Evolutionary conservation across 371 early-diverging fungal species (phyloP), one percentile per base, ranked within the genome.

Genomic region (Mucor racemosus): DNA sequence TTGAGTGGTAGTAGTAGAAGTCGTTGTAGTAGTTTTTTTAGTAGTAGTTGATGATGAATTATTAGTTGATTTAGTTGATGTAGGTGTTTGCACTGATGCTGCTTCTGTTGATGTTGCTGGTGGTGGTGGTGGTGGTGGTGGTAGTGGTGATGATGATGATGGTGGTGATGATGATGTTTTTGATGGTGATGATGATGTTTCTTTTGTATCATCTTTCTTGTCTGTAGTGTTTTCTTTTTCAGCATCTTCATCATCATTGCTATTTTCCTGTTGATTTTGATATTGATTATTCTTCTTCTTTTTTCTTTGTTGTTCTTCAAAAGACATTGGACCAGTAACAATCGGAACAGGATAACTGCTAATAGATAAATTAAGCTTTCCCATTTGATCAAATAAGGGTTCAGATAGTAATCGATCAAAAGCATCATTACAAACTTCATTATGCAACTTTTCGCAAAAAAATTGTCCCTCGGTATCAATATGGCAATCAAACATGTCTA

Each of bases 361-460:
- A 7, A 65, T 63, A 0, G 68, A 57, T 7, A 58, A 65, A 34
- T 75, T 77, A 36, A 79, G 53, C 33, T 66, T 71, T 15, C 82
- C 79, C 46, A 64, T 68, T 33, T 59, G 46, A 60, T 79, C 82
- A 73, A 79, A 79, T n/a, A 82, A 60, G 14, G 82, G 82, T 31
- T 81, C 78, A 13, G 69, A 72, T 11, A 81, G 55, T n/a, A 81
- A 41, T 5, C 65, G 72, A 21, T 76, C 65, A 35, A 81, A 68
- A 0, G 71, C 71, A 36, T 76, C 68, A 19, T 71, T 64, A 8
- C 73, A 73, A 4, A 76, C 73, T 58, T 78, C 67, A 10, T 69
- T 60, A 13, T 68, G 54, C 4, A 81, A 40, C 21, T 54, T 63
- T 40, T 75, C 56, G 34, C 72, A 75, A 21, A 79, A 81, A 1